phyloP scores from a whole-genome alignment of 352 stramenopile species.

The Phytophthora crassamura region DNA sequence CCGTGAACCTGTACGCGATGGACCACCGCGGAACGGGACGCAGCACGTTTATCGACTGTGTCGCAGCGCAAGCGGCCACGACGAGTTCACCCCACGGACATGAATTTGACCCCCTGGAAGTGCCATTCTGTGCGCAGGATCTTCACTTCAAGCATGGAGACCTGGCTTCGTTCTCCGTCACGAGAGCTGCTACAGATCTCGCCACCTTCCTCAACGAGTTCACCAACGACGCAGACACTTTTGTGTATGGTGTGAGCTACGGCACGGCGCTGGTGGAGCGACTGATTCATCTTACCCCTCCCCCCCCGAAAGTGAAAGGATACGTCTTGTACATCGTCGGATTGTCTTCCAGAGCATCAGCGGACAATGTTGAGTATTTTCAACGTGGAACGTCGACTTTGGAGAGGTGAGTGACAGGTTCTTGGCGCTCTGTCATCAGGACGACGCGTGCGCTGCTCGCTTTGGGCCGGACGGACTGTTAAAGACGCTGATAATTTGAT shows the following conservation, averaged over 20 bases:
- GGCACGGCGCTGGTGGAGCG: constrained; percentile 55
- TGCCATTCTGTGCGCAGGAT: constrained; percentile 43
- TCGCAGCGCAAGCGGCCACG: constrained; percentile 41
- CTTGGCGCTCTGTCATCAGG: constrained; percentile 25
- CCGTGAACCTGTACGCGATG: constrained; percentile 57
- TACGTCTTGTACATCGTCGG: constrained; percentile 56
- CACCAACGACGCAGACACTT: constrained; percentile 29
- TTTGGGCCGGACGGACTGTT: constrained; percentile 24
- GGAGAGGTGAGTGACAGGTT: constrained; percentile 37
- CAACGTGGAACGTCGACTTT: constrained; percentile 50
- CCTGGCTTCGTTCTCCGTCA: constrained; percentile 47
- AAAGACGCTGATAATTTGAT: constrained; percentile 28
- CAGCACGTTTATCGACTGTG: constrained; percentile 43
- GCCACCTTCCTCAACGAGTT: constrained; percentile 31
- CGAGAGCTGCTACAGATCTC: constrained; percentile 42
- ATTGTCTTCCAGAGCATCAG: constrained; percentile 32
- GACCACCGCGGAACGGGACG: constrained; percentile 53
- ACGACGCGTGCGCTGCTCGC: constrained; percentile 23
- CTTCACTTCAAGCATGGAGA: constrained; percentile 47
- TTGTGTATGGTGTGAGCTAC: constrained; percentile 58
- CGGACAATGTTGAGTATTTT: constrained; percentile 42
- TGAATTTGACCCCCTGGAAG: constrained; percentile 29
- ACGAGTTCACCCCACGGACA: constrained; percentile 39
- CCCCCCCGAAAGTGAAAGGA: constrained; percentile 43
- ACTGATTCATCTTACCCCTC: constrained; percentile 46